Evolutionary conservation across 225 moss, liverwort and hornwort species (phyloP).

Genomic region (Sphagnum tenellum): DNA sequence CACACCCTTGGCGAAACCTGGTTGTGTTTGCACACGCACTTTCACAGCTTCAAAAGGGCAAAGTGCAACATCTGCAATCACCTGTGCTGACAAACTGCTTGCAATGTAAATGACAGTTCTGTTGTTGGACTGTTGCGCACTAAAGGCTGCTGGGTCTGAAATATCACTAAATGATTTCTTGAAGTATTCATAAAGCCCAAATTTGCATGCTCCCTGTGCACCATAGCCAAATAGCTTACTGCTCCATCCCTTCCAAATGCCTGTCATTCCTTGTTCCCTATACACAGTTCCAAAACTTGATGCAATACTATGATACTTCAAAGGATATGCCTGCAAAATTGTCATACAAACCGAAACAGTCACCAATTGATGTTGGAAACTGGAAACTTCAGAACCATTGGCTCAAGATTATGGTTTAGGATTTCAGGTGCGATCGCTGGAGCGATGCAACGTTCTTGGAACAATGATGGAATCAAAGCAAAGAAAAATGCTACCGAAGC

Average conservation of each 20-base stretch:
- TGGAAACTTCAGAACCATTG: conserved; percentile 5
- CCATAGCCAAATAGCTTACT: conserved; percentile 84
- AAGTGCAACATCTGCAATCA: conserved; percentile 69
- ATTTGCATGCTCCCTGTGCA: conserved; percentile 88
- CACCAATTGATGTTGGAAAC: conserved; percentile 5
- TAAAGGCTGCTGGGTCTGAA: conserved; percentile 44
- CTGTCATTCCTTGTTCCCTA: conserved; percentile 78
- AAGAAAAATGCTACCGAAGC: too few species aligned
- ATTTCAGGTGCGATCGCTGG: too few species aligned
- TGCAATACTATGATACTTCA: conserved; percentile 67
- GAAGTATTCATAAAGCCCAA: conserved; percentile 89
- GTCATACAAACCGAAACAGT: conserved; percentile 16
- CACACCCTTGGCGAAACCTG: conserved; percentile 67
- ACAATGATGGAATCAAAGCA: too few species aligned
- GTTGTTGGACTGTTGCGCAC: conserved; percentile 6
- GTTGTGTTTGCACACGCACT: conserved; percentile 72
- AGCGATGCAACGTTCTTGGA: too few species aligned
- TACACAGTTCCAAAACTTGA: conserved; percentile 71
- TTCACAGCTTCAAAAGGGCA: conserved; percentile 95
- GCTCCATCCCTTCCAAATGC: conserved; percentile 92
- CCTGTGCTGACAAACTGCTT: conserved; percentile 68
- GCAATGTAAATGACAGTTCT: conserved; percentile 69
- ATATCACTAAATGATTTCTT: conserved; percentile 71
- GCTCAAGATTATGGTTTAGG: too few species aligned
- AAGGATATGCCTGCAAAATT: conserved; percentile 59